A percentile compares a stretch with the other conserved stretches of the same genome.
phyloP scores from a whole-genome alignment of 202 grass and related monocot species.

The Brachypodium distachyon region DNA sequence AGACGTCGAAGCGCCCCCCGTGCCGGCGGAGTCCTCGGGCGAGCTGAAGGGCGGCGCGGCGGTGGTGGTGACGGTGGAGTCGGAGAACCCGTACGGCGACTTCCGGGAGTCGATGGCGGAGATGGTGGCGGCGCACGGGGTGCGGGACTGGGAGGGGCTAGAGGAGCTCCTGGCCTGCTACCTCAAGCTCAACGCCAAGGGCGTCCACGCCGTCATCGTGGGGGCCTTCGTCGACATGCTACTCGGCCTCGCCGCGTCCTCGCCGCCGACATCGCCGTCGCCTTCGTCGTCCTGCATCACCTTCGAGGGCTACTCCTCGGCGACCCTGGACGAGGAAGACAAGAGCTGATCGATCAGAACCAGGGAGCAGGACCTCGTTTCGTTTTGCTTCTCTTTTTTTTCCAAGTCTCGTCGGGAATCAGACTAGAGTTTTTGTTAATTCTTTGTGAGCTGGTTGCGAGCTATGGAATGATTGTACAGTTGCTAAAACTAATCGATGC shows the following conservation, averaged over 20 bases:
- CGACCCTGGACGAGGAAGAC: conserved; percentile 27
- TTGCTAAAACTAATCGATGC: conserved; percentile 35
- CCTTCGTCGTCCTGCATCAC: conserved; percentile 64
- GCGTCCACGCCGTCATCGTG: conserved; percentile 62
- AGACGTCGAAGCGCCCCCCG: neutral
- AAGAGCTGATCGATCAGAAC: conserved; percentile 20
- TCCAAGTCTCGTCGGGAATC: neutral
- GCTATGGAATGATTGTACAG: conserved; percentile 38
- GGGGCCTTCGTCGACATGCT: conserved; percentile 82
- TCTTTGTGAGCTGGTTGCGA: conserved; percentile 3
- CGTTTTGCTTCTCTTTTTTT: neutral
- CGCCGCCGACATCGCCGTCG: conserved; percentile 7
- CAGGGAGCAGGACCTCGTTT: neutral
- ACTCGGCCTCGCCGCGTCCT: conserved; percentile 27
- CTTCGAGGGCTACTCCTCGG: conserved; percentile 45
- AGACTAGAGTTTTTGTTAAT: neutral
- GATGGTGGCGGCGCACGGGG: conserved; percentile 66
- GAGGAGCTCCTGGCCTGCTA: conserved; percentile 83
- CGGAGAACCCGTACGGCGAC: conserved; percentile 62
- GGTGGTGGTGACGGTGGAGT: conserved; percentile 58
- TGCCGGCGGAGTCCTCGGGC: neutral
- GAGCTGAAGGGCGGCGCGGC: conserved; percentile 33
- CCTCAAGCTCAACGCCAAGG: conserved; percentile 68
- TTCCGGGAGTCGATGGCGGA: conserved; percentile 83
- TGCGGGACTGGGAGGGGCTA: conserved; percentile 64